Conservation (phyloP, 305 asterid species). For the Ajuga reptans region DNA sequence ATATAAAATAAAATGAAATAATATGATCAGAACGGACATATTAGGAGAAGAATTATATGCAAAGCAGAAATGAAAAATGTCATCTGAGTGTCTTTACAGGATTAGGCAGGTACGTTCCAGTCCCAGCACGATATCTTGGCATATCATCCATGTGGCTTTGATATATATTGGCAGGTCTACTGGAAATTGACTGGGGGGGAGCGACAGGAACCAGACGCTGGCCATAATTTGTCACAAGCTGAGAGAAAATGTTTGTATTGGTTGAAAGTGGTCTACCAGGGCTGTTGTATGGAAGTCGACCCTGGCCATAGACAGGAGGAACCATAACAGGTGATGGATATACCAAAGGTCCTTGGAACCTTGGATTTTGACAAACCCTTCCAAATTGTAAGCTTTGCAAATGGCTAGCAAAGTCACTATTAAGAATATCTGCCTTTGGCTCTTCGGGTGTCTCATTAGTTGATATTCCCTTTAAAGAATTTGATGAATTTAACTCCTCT, state of each 20-base stretch:
- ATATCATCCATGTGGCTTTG: conserved; percentile 60
- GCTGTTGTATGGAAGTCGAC: conserved; percentile 57
- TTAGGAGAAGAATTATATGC: neutral
- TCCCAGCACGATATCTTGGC: conserved; percentile 87
- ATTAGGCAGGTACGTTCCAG: conserved; percentile 95
- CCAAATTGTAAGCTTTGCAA: conserved; percentile 80
- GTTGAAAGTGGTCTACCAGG: conserved; percentile 61
- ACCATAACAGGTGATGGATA: conserved; percentile 69
- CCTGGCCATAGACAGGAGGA: conserved; percentile 67
- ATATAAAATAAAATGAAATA: neutral
- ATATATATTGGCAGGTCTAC: conserved; percentile 58
- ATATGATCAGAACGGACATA: neutral
- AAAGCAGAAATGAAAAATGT: conserved; percentile 7
- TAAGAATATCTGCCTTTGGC: conserved; percentile 65
- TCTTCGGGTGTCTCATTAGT: conserved; percentile 37
- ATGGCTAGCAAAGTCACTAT: conserved; percentile 84
- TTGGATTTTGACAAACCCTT: conserved; percentile 73
- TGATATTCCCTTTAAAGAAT: conserved; percentile 38
- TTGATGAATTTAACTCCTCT: conserved; percentile 40
- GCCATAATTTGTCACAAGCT: conserved; percentile 56
- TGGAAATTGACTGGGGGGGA: conserved; percentile 58
- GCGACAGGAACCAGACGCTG: conserved; percentile 58
- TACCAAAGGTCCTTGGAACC: conserved; percentile 37
- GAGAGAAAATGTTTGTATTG: conserved; percentile 46
- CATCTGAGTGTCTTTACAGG: conserved; percentile 51